A percentile compares a stretch with the other conserved stretches of the same genome.
phyloP scores from a whole-genome alignment of 257 asterid species.

The Solanum pennellii region DNA sequence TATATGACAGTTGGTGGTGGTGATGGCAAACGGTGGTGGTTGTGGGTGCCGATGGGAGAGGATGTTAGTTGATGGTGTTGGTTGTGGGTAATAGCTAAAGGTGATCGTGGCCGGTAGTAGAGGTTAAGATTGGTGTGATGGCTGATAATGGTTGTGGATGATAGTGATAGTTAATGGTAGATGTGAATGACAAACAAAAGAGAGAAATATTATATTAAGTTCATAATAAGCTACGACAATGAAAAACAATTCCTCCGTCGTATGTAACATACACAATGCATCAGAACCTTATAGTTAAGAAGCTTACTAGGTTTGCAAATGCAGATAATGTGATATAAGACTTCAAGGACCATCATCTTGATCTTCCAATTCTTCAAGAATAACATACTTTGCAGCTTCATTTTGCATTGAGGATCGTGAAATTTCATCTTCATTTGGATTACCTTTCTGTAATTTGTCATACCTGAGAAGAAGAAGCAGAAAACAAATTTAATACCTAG shows the following conservation, averaged over 20 bases:
- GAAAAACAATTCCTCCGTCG: background rate
- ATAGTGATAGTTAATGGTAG: background rate
- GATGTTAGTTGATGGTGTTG: background rate
- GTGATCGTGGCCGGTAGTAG: background rate
- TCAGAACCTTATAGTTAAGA: background rate
- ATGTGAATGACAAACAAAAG: background rate
- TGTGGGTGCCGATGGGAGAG: background rate
- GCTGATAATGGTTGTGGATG: background rate
- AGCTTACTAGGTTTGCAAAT: slow-evolving; percentile 26
- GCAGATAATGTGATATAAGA: background rate
- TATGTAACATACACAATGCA: background rate
- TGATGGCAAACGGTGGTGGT: background rate
- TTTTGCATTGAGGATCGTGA: slow-evolving; percentile 10
- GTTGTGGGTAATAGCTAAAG: background rate
- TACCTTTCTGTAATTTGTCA: slow-evolving; percentile 57
- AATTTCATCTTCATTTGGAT: slow-evolving; percentile 18
- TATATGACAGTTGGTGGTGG: background rate
- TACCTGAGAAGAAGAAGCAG: slow-evolving; percentile 29
- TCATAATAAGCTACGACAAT: background rate
- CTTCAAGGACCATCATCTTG: slow-evolving; percentile 40
- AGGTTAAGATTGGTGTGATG: background rate
- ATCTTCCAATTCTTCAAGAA: slow-evolving; percentile 78
- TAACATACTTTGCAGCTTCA: slow-evolving; percentile 54
- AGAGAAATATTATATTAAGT: background rate
- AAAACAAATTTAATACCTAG: background rate